These are phyloP conservation scores for Oemleria cerasiformis DNA, from an alignment of 306 rosid genomes.

Conservation along the genomic window DNA sequence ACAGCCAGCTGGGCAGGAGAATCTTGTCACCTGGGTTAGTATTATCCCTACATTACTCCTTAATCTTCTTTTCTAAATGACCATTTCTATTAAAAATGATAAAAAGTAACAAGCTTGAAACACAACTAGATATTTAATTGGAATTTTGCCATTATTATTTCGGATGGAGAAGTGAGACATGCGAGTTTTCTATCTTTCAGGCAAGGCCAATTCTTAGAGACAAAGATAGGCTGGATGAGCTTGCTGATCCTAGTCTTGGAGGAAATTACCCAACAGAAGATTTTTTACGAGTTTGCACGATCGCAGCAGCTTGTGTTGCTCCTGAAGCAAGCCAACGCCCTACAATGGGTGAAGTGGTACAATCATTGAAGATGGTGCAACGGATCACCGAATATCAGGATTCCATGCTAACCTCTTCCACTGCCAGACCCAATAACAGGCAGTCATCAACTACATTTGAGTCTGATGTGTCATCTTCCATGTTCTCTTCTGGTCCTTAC, in stretches of 20 bases:
- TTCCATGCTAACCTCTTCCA: constrained; percentile 52
- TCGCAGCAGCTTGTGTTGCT: constrained; percentile 97
- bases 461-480: constrained; percentile 89
- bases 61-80: constrained; percentile 22
- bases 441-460: constrained; percentile 85
- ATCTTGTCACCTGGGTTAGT: constrained; percentile 96
- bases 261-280: constrained; percentile 90
- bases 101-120: neutral
- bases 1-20: constrained; percentile 90
- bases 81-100: neutral
- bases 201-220: constrained; percentile 94
- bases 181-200: constrained; percentile 44
- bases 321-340: constrained; percentile 98
- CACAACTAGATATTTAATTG: neutral
- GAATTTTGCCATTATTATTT: constrained; percentile 8
- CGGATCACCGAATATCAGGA: constrained; percentile 69
- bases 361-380: constrained; percentile 98
- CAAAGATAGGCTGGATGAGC: constrained; percentile 82
- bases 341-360: constrained; percentile 99
- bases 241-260: constrained; percentile 78
- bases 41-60: constrained; percentile 14
- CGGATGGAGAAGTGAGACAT: constrained; percentile 13
- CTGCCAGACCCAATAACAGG: constrained; percentile 59
- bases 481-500: constrained; percentile 95
- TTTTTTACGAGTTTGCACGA: constrained; percentile 80